Evolutionary conservation across 2,329 filamentous ascomycete species (phyloP).

Genomic region (Stachybotrys chartarum): DNA sequence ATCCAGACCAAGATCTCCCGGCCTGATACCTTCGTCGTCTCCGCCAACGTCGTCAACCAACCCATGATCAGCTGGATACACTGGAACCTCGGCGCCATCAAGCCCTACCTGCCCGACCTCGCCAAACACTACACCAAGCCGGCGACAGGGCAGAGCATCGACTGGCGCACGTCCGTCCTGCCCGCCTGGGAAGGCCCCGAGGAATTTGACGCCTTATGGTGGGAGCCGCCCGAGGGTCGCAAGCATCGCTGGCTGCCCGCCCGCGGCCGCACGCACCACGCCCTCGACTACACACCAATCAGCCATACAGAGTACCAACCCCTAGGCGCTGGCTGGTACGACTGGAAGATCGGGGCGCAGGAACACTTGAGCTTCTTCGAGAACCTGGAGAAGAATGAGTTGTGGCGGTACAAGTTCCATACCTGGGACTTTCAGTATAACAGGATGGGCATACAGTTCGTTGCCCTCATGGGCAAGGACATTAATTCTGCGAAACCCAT

Average conservation of each 20-base stretch:
- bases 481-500: slow-evolving; percentile 40
- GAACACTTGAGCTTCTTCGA: slow-evolving; percentile 41
- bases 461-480: slow-evolving; percentile 45
- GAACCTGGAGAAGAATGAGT: slow-evolving; percentile 38
- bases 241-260: slow-evolving; percentile 45
- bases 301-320: slow-evolving; percentile 38
- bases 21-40: slow-evolving; percentile 42
- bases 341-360: slow-evolving; percentile 44
- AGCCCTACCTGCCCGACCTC: slow-evolving; percentile 40
- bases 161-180: slow-evolving; percentile 32
- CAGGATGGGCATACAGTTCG: slow-evolving; percentile 46
- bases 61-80: slow-evolving; percentile 47
- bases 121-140: slow-evolving; percentile 14
- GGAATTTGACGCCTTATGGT: slow-evolving; percentile 20
- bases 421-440: slow-evolving; percentile 41
- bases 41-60: slow-evolving; percentile 50
- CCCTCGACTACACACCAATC: slow-evolving; percentile 38
- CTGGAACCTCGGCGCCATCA: slow-evolving; percentile 42
- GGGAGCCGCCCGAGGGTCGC: slow-evolving; percentile 23
- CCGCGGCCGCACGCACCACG: slow-evolving; percentile 20
- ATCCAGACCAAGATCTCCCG: slow-evolving; percentile 44
- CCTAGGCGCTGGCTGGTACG: slow-evolving; percentile 33
- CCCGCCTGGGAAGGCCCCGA: slow-evolving; percentile 23
- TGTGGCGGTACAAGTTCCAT: slow-evolving; percentile 40
- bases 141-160: slow-evolving; percentile 7